Conservation (phyloP, 2,329 filamentous ascomycete species). For the Aspergillus candidus region DNA sequence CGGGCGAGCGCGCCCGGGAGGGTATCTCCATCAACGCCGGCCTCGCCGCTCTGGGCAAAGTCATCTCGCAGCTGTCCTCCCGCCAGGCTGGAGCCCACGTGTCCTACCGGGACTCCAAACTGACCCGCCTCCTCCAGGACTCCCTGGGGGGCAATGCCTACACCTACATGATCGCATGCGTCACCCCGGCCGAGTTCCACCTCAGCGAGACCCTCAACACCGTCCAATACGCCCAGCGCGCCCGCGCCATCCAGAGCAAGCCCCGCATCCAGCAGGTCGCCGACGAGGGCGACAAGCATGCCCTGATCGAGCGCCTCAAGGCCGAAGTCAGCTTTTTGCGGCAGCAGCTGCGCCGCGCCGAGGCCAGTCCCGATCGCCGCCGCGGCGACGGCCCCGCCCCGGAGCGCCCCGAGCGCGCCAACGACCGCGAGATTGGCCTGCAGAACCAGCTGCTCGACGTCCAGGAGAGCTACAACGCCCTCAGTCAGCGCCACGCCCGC, state of each 20-base stretch:
- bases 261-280: constrained; percentile 85
- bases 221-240: constrained; percentile 92
- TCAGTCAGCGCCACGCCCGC: constrained; percentile 90
- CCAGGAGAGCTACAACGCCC: constrained; percentile 88
- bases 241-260: constrained; percentile 94
- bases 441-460: constrained; percentile 89
- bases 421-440: constrained; percentile 79
- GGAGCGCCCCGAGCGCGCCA: constrained; percentile 71
- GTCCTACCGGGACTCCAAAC: constrained; percentile 95
- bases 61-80: constrained; percentile 95
- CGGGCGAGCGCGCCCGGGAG: constrained; percentile 88
- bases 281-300: constrained; percentile 90
- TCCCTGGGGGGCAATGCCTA: constrained; percentile 95
- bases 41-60: constrained; percentile 88
- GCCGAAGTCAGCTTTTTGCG: constrained; percentile 90
- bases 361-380: constrained; percentile 54
- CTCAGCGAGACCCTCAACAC: constrained; percentile 96
- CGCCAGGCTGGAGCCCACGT: constrained; percentile 82
- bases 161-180: constrained; percentile 99
- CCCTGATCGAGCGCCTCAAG: constrained; percentile 84
- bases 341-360: constrained; percentile 85
- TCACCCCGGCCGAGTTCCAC: constrained; percentile 94
- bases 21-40: constrained; percentile 98
- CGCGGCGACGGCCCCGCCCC: constrained; percentile 51
- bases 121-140: constrained; percentile 91